Evolutionary conservation across 495 filamentous ascomycete species (phyloP).

Genomic region (Peziza echinospora): DNA sequence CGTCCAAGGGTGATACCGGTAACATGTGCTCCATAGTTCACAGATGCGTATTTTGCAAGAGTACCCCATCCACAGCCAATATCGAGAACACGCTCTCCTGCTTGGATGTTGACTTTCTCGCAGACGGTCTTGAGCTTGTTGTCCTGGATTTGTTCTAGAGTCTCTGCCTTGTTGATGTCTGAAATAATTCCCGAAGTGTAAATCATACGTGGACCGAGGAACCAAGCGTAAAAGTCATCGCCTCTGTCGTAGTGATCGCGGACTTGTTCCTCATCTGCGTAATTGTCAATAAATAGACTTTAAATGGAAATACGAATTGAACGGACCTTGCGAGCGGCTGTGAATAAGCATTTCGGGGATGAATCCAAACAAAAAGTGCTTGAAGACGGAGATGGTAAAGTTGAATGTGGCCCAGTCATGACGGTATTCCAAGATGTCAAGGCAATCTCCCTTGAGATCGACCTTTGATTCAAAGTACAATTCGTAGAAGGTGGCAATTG

Average conservation of each 20-base stretch:
- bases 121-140: constrained; percentile 75
- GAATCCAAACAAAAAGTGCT: constrained; percentile 48
- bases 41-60: constrained; percentile 54
- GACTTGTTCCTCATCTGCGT: constrained; percentile 62
- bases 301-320: neutral
- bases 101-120: constrained; percentile 57
- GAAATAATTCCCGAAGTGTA: constrained; percentile 70
- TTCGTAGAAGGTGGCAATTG: constrained; percentile 70
- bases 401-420: constrained; percentile 75
- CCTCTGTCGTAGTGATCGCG: constrained; percentile 73
- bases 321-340: constrained; percentile 46
- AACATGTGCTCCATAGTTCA: constrained; percentile 54
- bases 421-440: constrained; percentile 62
- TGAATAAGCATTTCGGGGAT: constrained; percentile 61
- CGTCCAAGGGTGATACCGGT: constrained; percentile 64
- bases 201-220: constrained; percentile 76
- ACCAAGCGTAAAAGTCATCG: constrained; percentile 78
- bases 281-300: constrained; percentile 2
- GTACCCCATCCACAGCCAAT: constrained; percentile 82
- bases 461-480: constrained; percentile 76
- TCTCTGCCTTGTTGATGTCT: constrained; percentile 52
- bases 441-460: constrained; percentile 62
- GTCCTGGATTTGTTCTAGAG: constrained; percentile 67
- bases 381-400: constrained; percentile 50
- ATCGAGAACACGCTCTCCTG: constrained; percentile 52